Conservation (phyloP, 2,329 filamentous ascomycete species). For the Sporothrix euskadiensis region DNA sequence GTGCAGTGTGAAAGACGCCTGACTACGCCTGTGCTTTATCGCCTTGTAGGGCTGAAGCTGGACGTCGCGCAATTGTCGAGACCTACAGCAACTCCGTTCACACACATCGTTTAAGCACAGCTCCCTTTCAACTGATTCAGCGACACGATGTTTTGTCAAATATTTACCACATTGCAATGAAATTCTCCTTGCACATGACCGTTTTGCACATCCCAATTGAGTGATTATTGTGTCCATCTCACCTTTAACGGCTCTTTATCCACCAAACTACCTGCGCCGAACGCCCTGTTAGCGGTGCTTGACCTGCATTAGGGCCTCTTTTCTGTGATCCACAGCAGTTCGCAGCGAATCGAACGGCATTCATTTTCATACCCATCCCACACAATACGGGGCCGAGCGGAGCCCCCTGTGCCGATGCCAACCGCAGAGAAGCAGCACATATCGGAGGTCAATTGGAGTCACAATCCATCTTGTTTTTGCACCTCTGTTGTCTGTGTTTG, state of each 20-base stretch:
- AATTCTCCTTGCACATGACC: not conserved
- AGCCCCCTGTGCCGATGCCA: conserved; percentile 10
- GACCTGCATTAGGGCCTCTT: conserved; percentile 1
- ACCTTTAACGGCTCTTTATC: not conserved
- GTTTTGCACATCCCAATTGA: not conserved
- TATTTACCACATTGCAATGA: not conserved
- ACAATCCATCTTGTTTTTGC: not conserved
- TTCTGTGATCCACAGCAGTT: not conserved
- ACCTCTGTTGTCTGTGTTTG: not conserved
- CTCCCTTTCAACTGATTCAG: no score
- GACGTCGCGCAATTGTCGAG: not conserved
- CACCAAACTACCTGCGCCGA: no score
- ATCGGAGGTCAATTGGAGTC: not conserved
- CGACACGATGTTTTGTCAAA: not conserved
- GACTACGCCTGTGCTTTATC: not conserved
- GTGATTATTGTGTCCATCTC: not conserved
- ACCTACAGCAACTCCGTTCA: no score
- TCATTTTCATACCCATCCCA: not conserved
- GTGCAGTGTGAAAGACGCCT: no score
- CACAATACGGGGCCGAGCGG: not conserved
- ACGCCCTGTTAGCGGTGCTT: not conserved
- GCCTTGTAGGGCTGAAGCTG: not conserved
- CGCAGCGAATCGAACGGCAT: not conserved
- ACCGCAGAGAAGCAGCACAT: not conserved
- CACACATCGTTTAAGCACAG: no score